Base-by-base conservation (phyloP, 345 rosid species). In the Xanthoceras sorbifolium region DNA sequence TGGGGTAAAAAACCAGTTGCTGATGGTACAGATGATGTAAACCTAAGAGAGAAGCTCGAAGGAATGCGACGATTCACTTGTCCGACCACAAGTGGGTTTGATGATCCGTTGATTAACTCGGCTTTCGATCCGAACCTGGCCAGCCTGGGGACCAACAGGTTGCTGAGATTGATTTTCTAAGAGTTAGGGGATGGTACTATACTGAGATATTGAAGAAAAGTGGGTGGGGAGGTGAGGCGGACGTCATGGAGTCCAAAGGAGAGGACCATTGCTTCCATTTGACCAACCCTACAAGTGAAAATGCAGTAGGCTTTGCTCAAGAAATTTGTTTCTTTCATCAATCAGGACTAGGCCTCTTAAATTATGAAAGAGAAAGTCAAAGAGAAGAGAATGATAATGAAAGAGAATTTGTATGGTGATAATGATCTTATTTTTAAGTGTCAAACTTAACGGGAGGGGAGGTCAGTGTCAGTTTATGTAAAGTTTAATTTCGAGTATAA, bases 21-120 rank as follows among this genome's bases (percentile, higher is more conserved):
- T 23, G 62, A 3, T 6, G 62, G 22, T 28, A 2, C 23, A 14
- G 31, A 15, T 0, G 74, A 79, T 3, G 26, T 34, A 7, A 63
- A 18, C 4, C 8, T 4, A 10, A 46, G 78, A 50, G 63, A 29
- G 8, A 9, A 1, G 8, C 5, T 50, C 0, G 83, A 77, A 3
- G 6, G 9, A 9, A 0, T 84, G 1, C 85, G 84, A 81, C 10
- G 69, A 15, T 28, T 79, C 0, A 82, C 82, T 42, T 71, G 71
- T 7, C 91, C 91, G 0, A 48, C 62, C 15, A 82, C 80, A 9
- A 54, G 79, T 0, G 90, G 91, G 20, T 32, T 42, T 3, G 86
- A 84, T 36, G 92, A 91, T 38, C 94, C 88, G 5, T 74, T 40
- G 77, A 8, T 87, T 0, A 84, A 90, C 68, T 89, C 89, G 65